Evolutionary conservation across 1,139 yeast genomes (phyloP).

Genomic region (Debaryomyces psychrophilus): DNA sequence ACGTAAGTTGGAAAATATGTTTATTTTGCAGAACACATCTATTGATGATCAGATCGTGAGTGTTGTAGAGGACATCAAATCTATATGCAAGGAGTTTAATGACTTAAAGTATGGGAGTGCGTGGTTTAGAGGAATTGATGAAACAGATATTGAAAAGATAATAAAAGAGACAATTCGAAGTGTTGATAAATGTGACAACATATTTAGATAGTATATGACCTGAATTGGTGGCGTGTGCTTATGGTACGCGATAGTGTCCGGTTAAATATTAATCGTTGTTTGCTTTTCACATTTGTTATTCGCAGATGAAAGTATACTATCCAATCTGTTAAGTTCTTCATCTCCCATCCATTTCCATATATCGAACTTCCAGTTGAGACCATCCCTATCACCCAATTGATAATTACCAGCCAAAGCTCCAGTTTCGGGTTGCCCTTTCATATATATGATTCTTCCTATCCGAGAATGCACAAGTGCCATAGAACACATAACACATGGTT

Average conservation of each 20-base stretch:
- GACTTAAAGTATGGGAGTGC: constrained; percentile 26
- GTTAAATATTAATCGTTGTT: neutral
- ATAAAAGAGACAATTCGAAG: constrained; percentile 17
- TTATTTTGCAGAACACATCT: constrained; percentile 14
- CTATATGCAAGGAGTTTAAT: constrained; percentile 21
- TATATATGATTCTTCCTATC: constrained; percentile 66
- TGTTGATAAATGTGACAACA: constrained; percentile 15
- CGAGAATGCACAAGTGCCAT: constrained; percentile 97
- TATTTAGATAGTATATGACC: neutral
- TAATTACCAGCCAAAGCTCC: constrained; percentile 68
- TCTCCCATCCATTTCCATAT: constrained; percentile 66
- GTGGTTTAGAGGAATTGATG: constrained; percentile 17
- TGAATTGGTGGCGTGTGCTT: neutral
- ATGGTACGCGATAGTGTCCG: neutral
- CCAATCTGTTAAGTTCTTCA: constrained; percentile 23
- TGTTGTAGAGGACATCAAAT: constrained; percentile 22
- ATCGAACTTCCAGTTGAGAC: constrained; percentile 79
- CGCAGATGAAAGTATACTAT: constrained; percentile 7
- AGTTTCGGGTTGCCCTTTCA: constrained; percentile 39
- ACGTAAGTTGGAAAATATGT: constrained; percentile 14
- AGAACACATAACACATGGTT: constrained; percentile 95
- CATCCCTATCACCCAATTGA: constrained; percentile 70
- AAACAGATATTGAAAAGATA: constrained; percentile 15
- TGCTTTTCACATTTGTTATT: neutral
- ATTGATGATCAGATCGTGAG: constrained; percentile 21